phyloP scores from a whole-genome alignment of 345 rosid species.

The Hevea brasiliensis region DNA sequence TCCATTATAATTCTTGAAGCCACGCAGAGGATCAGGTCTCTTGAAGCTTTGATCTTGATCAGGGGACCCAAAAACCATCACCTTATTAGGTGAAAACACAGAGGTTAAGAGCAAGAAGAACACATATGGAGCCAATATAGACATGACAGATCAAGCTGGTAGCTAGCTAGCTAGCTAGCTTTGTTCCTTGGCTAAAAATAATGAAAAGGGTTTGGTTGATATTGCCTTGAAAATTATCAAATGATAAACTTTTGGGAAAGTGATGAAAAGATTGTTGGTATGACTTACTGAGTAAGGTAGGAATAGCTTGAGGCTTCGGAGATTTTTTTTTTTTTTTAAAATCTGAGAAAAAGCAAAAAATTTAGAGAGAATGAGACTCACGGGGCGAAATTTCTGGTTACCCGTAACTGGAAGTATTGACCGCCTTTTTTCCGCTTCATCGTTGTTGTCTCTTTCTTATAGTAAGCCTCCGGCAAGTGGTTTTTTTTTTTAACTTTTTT shows the following conservation, averaged over 20 bases:
- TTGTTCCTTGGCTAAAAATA: too few relatives aligned
- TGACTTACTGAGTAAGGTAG: conserved; percentile 58
- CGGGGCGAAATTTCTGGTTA: neutral
- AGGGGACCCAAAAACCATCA: conserved; percentile 26
- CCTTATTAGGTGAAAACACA: conserved; percentile 17
- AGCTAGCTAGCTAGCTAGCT: too few relatives aligned
- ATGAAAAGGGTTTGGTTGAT: too few relatives aligned
- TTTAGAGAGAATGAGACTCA: neutral
- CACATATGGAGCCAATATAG: conserved; percentile 16
- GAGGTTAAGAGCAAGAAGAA: conserved; percentile 40
- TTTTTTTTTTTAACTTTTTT: too few relatives aligned
- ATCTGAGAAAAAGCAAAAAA: neutral
- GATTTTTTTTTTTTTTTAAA: neutral
- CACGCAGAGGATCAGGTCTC: conserved; percentile 62
- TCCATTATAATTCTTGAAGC: conserved; percentile 50
- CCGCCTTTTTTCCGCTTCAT: too few relatives aligned
- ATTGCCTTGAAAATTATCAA: too few relatives aligned
- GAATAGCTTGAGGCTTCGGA: conserved; percentile 61
- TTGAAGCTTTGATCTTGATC: conserved; percentile 27
- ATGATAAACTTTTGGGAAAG: neutral
- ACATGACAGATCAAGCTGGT: conserved; percentile 6
- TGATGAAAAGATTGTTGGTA: neutral
- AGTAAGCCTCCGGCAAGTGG: too few relatives aligned
- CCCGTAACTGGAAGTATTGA: neutral
- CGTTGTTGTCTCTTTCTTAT: too few relatives aligned